Conservation (phyloP, 352 stramenopile species). For the Globisporangium emineosum region DNA sequence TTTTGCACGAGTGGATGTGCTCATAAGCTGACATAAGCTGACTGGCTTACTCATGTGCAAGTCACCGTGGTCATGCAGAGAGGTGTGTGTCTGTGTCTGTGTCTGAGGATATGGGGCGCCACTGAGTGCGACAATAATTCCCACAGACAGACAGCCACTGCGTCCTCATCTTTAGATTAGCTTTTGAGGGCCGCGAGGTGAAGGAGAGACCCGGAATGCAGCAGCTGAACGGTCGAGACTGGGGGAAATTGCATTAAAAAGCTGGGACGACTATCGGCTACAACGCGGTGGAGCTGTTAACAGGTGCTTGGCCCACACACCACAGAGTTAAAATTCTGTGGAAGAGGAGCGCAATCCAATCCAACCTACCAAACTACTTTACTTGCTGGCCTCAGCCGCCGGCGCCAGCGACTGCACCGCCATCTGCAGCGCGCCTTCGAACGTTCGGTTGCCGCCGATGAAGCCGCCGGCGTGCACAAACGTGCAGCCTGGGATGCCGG, state of each 20-base stretch:
- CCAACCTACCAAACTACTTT: background rate
- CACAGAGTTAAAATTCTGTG: background rate
- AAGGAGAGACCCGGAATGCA: background rate
- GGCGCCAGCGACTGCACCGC: constrained; percentile 61
- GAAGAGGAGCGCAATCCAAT: background rate
- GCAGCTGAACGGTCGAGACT: background rate
- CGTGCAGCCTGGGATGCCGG: constrained; percentile 92
- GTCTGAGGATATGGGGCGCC: no score
- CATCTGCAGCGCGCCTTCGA: constrained; percentile 95
- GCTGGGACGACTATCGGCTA: background rate
- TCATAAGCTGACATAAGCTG: no score
- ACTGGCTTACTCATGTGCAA: no score
- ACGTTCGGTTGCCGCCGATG: constrained; percentile 97
- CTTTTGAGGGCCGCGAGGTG: no score
- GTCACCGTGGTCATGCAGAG: no score
- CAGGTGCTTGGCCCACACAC: no score
- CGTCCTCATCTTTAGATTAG: no score
- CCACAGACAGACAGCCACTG: no score
- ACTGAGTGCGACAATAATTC: no score
- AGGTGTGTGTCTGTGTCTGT: no score
- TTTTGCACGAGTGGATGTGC: no score
- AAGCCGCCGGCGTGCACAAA: constrained; percentile 99
- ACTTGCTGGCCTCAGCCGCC: background rate
- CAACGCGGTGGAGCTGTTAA: background rate
- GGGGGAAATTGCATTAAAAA: no score